Evolutionary conservation across 2,329 filamentous ascomycete species (phyloP).

Genomic region (Grosmannia serpens): DNA sequence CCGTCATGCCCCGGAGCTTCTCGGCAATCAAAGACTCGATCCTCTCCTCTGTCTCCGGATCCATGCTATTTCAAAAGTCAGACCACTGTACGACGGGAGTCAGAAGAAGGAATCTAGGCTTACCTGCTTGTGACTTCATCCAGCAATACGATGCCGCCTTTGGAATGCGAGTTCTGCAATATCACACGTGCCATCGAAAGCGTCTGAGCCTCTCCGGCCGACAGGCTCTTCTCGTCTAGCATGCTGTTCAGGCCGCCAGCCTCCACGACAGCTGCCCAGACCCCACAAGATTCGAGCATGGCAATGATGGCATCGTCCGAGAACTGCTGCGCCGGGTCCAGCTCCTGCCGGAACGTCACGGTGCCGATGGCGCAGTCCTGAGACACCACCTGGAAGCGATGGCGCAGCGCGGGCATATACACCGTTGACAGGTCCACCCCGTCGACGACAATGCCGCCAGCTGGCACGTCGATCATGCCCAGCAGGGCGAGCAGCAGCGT

Average conservation of each 20-base stretch:
- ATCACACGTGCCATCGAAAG: neutral
- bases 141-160: neutral
- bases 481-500: constrained; percentile 27
- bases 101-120: neutral
- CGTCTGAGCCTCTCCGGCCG: neutral
- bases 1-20: neutral
- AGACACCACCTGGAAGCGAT: constrained; percentile 29
- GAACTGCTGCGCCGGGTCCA: constrained; percentile 17
- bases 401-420: constrained; percentile 15
- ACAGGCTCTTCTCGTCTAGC: neutral
- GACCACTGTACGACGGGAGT: neutral
- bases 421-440: constrained; percentile 23
- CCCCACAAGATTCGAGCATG: neutral
- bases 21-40: neutral
- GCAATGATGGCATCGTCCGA: neutral
- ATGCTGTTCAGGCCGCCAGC: neutral
- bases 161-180: neutral
- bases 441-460: constrained; percentile 23
- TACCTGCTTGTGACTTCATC: neutral
- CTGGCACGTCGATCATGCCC: constrained; percentile 27
- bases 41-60: neutral
- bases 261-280: neutral
- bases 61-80: neutral
- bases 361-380: constrained; percentile 39
- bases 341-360: constrained; percentile 36